Percentiles rank a stretch among this genome's conserved stretches.
These are phyloP conservation scores for Boletellus dicymbophilus DNA, from an alignment of 1,284 basidiomycete species.

Conservation along the genomic window DNA sequence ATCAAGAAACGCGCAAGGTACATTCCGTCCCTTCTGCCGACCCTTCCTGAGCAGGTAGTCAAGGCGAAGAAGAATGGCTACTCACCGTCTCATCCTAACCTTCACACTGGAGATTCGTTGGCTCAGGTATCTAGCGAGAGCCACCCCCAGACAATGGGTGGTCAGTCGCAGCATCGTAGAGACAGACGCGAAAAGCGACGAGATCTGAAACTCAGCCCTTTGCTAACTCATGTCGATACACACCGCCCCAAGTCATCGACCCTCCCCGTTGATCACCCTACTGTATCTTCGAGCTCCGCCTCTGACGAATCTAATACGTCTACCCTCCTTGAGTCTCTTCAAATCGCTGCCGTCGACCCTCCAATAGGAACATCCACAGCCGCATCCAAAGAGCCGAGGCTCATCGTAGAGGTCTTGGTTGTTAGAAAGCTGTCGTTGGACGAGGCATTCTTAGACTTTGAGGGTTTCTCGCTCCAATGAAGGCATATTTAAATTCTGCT, in stretches of 20 bases:
- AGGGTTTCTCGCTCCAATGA: conserved; percentile 55
- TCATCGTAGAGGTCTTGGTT: conserved; percentile 80
- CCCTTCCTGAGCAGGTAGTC: conserved; percentile 6
- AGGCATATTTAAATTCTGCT: too few relatives aligned
- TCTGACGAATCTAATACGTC: conserved; percentile 16
- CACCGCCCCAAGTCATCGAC: neutral
- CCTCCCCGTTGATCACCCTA: conserved; percentile 17
- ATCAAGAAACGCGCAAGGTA: conserved; percentile 43
- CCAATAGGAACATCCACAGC: neutral
- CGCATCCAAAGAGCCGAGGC: conserved; percentile 39
- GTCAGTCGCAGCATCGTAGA: conserved; percentile 43
- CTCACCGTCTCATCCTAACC: conserved; percentile 2
- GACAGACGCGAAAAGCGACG: conserved; percentile 51
- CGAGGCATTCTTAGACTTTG: conserved; percentile 75
- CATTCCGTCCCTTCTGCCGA: conserved; percentile 15
- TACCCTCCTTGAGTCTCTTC: conserved; percentile 34
- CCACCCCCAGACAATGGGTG: conserved; percentile 17
- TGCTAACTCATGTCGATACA: conserved; percentile 27
- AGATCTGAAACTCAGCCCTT: conserved; percentile 37
- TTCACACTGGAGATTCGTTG: neutral
- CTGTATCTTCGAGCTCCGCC: conserved; percentile 11
- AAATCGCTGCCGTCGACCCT: conserved; percentile 25
- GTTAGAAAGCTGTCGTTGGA: conserved; percentile 72
- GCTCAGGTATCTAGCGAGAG: neutral
- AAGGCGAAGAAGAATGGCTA: conserved; percentile 12